Evolutionary conservation across 331 rosid genomes (phyloP), one percentile per base, ranked within the genome.

Genomic region (Quercus lobata): DNA sequence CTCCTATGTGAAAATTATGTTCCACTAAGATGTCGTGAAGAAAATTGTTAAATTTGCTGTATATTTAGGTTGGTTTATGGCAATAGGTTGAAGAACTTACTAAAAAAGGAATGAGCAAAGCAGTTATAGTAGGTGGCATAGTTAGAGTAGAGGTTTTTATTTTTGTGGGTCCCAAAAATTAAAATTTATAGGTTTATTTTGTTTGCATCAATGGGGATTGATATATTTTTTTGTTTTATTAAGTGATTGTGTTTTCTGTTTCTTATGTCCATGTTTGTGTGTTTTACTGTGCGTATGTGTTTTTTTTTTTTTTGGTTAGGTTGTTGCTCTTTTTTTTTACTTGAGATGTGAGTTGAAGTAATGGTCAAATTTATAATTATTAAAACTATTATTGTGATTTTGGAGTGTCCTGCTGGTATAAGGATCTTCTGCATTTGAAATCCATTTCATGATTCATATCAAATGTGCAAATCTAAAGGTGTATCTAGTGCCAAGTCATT

Each of bases 161-260:
- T 82, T 72, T 82, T 27, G 77, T 75, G 73, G 83, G 80, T 55
- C 75, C 81, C 65, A 14, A 17, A 34, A 60, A 57, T 16, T 58
- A 54, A 44, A 21, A 34, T n/a, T 70, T 63, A 30, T 35, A 19
- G 53, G 17, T 32, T 8, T 9, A 11, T 35, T 34, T 4, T 19
- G n/a, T 68, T 15, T 29, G 71, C n/a, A 32, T 14, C 29, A 68
- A 19, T 68, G 72, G 52, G 12, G 24, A 6, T 16, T 18, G 18
- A 7, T 41, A 41, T 41, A 14, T 41, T 41, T 41, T 41, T 41
- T 41, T 41, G 49, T 34, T 35, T n/a, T 18, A n/a, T 9, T 68
- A 68, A 35, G 11, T 68, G 54, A 35, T 19, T 35, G 17, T 35
- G 70, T 15, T 5, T 68, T n/a, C 72, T 11, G 14, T 32, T 10